phyloP scores from a whole-genome alignment of 495 filamentous ascomycete species.

The Collariella sp. region DNA sequence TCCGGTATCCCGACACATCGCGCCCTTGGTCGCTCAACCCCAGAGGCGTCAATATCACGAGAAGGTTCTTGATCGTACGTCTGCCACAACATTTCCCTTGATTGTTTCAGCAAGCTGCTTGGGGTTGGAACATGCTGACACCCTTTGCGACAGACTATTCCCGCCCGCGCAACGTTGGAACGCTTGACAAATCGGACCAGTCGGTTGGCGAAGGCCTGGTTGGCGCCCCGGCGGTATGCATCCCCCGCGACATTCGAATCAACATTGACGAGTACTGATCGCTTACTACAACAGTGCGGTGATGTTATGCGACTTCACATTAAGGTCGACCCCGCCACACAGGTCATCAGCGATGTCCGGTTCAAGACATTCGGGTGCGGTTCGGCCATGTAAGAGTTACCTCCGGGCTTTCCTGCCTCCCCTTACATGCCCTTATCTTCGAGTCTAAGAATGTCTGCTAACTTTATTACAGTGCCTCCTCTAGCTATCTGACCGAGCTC shows the following conservation, averaged over 20 bases:
- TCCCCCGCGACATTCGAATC: slow-evolving; percentile 12
- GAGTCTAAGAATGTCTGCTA: not conserved
- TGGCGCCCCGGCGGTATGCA: slow-evolving; percentile 67
- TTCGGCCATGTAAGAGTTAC: slow-evolving; percentile 63
- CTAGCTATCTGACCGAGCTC: slow-evolving; percentile 83
- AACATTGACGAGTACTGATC: not conserved
- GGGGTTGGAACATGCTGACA: not conserved
- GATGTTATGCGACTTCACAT: slow-evolving; percentile 99
- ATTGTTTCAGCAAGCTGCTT: not conserved
- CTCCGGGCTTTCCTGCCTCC: too few relatives aligned
- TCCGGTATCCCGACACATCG: slow-evolving; percentile 31
- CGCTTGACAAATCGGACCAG: slow-evolving; percentile 71
- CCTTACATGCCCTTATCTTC: too few relatives aligned
- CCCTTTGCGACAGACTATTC: slow-evolving; percentile 57
- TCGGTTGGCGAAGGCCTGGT: slow-evolving; percentile 97
- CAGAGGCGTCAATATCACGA: slow-evolving; percentile 45
- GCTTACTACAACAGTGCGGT: slow-evolving; percentile 44
- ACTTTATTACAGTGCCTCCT: slow-evolving; percentile 31
- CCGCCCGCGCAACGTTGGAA: slow-evolving; percentile 88
- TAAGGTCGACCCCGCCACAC: slow-evolving; percentile 79
- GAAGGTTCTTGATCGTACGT: slow-evolving; percentile 61
- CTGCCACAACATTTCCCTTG: not conserved
- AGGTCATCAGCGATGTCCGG: slow-evolving; percentile 88
- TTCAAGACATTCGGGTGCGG: slow-evolving; percentile 94
- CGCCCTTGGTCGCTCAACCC: slow-evolving; percentile 31